These are phyloP conservation scores for Lycium ferocissimum DNA, from an alignment of 257 asterid genomes.

Conservation along the genomic window DNA sequence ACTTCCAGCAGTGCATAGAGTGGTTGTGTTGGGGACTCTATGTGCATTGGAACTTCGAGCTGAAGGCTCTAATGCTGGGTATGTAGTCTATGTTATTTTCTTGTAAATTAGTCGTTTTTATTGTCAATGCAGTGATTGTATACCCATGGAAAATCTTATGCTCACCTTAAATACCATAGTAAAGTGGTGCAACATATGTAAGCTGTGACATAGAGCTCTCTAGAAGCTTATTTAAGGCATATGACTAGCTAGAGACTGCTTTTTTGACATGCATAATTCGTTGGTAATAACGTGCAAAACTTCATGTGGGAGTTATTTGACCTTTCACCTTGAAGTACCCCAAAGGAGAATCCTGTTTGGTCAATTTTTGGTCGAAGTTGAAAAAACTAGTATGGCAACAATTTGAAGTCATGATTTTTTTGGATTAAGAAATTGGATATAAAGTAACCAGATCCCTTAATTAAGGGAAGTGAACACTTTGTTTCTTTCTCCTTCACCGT, in stretches of 20 bases:
- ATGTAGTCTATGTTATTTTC: constrained; percentile 22
- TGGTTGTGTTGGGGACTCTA: constrained; percentile 82
- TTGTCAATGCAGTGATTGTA: background rate
- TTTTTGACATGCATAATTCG: background rate
- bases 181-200: background rate
- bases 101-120: background rate
- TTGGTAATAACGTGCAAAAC: background rate
- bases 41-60: constrained; percentile 89
- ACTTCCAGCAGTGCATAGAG: constrained; percentile 77
- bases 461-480: background rate
- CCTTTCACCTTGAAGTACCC: background rate
- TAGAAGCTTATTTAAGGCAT: background rate
- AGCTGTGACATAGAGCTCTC: background rate
- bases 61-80: constrained; percentile 86
- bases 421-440: no score
- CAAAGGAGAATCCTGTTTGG: background rate
- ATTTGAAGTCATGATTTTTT: no score
- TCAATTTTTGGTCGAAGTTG: background rate
- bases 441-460: background rate
- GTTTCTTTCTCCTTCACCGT: background rate
- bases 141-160: background rate
- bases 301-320: background rate
- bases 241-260: background rate
- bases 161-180: background rate
- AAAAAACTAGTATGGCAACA: background rate